Percentiles rank a stretch among this genome's conserved stretches.
phyloP scores from a whole-genome alignment of 441 rosid species.

The Melastoma candidum region DNA sequence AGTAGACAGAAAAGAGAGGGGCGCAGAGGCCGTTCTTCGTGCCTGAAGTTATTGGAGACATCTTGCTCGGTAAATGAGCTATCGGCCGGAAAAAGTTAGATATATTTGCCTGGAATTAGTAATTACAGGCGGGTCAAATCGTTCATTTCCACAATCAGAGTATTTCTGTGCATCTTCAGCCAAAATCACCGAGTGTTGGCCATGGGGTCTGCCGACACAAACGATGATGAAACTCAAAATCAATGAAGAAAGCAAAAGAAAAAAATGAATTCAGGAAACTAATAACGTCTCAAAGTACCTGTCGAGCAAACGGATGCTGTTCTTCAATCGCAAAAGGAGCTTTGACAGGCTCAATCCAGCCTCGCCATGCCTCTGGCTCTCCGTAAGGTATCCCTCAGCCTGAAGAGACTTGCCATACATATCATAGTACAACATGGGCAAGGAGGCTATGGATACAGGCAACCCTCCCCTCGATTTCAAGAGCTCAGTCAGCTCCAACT shows the following conservation, averaged over 20 bases:
- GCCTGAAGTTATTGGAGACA: slow-evolving; percentile 77
- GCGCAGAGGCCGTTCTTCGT: not conserved
- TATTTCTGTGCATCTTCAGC: slow-evolving; percentile 68
- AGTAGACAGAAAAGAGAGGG: no score
- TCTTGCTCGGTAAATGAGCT: slow-evolving; percentile 80
- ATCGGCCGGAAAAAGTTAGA: slow-evolving; percentile 84
- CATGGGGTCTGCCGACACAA: slow-evolving; percentile 58
- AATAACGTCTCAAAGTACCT: slow-evolving; percentile 29
- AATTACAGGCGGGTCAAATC: slow-evolving; percentile 44
- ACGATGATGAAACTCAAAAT: slow-evolving; percentile 7
- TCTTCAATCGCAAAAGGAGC: slow-evolving; percentile 76
- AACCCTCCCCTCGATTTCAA: slow-evolving; percentile 61
- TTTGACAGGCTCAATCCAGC: slow-evolving; percentile 86
- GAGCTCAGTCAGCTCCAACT: slow-evolving; percentile 65
- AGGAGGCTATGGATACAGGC: slow-evolving; percentile 90
- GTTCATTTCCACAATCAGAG: slow-evolving; percentile 36
- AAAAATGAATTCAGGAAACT: not conserved
- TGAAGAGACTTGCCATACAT: slow-evolving; percentile 77
- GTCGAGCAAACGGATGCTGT: slow-evolving; percentile 60
- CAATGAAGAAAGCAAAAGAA: not conserved
- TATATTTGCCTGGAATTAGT: slow-evolving; percentile 78
- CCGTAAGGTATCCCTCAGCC: slow-evolving; percentile 93
- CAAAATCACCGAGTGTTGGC: slow-evolving; percentile 81
- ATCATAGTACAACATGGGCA: slow-evolving; percentile 78
- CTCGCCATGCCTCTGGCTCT: slow-evolving; percentile 94